Conservation (phyloP, 2,329 filamentous ascomycete species). For the Alternaria sp. region DNA sequence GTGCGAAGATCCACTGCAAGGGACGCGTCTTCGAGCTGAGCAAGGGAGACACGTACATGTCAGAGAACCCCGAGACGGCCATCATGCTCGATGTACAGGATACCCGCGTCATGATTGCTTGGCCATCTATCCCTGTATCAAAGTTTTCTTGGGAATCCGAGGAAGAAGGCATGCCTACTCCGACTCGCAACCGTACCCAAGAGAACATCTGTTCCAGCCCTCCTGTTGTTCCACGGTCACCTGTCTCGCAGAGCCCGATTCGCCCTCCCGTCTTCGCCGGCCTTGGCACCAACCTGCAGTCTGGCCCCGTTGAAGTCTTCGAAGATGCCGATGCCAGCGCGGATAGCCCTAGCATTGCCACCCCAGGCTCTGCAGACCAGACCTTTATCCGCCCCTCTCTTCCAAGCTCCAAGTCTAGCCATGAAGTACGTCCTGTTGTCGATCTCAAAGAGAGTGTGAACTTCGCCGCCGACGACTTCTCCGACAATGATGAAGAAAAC, state of each 20-base stretch:
- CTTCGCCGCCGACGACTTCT: slow-evolving; percentile 66
- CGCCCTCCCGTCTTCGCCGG: slow-evolving; percentile 54
- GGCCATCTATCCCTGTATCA: slow-evolving; percentile 73
- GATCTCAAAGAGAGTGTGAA: slow-evolving; percentile 38
- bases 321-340: slow-evolving; percentile 49
- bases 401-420: slow-evolving; percentile 32
- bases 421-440: slow-evolving; percentile 19
- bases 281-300: slow-evolving; percentile 42
- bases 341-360: slow-evolving; percentile 29
- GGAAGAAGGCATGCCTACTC: slow-evolving; percentile 65
- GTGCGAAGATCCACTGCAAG: slow-evolving; percentile 89
- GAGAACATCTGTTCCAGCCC: slow-evolving; percentile 64
- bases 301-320: slow-evolving; percentile 46
- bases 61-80: slow-evolving; percentile 84
- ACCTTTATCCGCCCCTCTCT: slow-evolving; percentile 43
- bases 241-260: slow-evolving; percentile 75
- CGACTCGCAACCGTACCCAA: slow-evolving; percentile 45
- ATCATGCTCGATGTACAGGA: slow-evolving; percentile 97
- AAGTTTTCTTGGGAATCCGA: slow-evolving; percentile 57
- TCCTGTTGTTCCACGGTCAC: slow-evolving; percentile 74
- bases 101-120: slow-evolving; percentile 85
- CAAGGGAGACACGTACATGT: slow-evolving; percentile 90
- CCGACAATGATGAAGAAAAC: slow-evolving; percentile 86
- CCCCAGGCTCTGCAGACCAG: slow-evolving; percentile 35
- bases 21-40: slow-evolving; percentile 83